Evolutionary conservation across 192 early-diverging fungal species (phyloP).

Genomic region (Podochytrium sp.): DNA sequence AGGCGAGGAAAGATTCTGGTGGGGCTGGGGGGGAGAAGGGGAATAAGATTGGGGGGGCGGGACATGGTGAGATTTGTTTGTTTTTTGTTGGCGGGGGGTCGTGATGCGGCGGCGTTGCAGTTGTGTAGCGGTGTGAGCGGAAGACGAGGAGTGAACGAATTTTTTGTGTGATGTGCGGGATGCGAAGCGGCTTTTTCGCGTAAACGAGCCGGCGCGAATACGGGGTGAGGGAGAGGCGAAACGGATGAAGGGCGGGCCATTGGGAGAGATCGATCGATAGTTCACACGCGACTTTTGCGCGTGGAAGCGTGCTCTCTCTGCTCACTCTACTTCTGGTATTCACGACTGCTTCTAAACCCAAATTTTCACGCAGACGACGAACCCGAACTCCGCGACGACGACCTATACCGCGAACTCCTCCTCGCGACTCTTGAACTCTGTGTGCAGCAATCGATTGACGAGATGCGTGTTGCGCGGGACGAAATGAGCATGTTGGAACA

Average conservation of each 20-base stretch:
- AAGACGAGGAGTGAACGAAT: too few relatives aligned
- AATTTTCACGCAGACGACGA: conserved; percentile 26
- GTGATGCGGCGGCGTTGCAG: too few relatives aligned
- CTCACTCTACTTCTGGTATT: not conserved
- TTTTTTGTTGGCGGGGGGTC: not conserved
- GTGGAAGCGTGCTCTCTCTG: too few relatives aligned
- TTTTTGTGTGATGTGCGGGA: too few relatives aligned
- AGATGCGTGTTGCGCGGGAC: conserved; percentile 69
- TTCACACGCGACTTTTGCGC: too few relatives aligned
- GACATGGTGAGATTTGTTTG: not conserved
- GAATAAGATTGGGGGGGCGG: not conserved
- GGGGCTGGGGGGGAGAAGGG: not conserved
- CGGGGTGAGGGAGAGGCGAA: too few relatives aligned
- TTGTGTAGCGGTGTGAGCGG: too few relatives aligned
- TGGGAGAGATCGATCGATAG: too few relatives aligned
- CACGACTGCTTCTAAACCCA: not conserved
- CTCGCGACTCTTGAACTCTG: conserved; percentile 74
- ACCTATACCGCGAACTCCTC: conserved; percentile 75
- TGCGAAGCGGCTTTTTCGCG: too few relatives aligned
- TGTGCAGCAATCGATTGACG: conserved; percentile 73
- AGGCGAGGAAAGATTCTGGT: conserved; percentile 4
- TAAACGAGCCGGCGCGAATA: too few relatives aligned
- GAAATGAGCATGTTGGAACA: conserved; percentile 81
- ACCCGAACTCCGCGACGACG: conserved; percentile 63
- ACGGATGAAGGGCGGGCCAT: too few relatives aligned